phyloP scores from a whole-genome alignment of 345 rosid genomes.

The Streptanthus diversifolius region DNA sequence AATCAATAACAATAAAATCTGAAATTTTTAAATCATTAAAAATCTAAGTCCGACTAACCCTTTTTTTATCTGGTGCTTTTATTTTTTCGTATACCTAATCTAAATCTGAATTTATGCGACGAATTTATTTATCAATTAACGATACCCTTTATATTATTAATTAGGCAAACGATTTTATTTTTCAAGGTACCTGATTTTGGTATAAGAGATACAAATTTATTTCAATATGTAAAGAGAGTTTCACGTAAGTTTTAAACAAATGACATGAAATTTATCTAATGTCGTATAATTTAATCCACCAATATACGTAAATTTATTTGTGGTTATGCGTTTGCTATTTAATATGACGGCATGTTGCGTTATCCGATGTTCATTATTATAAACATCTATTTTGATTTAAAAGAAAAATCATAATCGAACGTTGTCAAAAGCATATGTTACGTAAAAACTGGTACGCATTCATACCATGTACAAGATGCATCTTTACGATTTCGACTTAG shows the following conservation, averaged over 20 bases:
- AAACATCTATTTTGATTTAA: background rate
- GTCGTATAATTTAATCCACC: background rate
- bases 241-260: background rate
- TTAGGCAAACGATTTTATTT: background rate
- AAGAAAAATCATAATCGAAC: background rate
- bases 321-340: too few relatives aligned
- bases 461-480: too few relatives aligned
- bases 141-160: too few relatives aligned
- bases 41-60: too few relatives aligned
- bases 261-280: background rate
- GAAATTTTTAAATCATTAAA: too few relatives aligned
- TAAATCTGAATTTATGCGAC: background rate
- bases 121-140: background rate
- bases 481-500: background rate
- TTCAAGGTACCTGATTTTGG: background rate
- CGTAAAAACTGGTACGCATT: background rate
- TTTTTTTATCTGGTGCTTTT: too few relatives aligned
- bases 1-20: too few relatives aligned
- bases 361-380: background rate
- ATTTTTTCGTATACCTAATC: background rate
- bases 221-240: background rate
- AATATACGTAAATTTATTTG: background rate
- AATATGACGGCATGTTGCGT: background rate
- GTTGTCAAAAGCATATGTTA: background rate
- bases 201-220: background rate